Percentiles rank a stretch among this genome's conserved stretches.
These are phyloP conservation scores for Colletotrichum karsti DNA, from an alignment of 2,329 filamentous ascomycete species.

Conservation along the genomic window DNA sequence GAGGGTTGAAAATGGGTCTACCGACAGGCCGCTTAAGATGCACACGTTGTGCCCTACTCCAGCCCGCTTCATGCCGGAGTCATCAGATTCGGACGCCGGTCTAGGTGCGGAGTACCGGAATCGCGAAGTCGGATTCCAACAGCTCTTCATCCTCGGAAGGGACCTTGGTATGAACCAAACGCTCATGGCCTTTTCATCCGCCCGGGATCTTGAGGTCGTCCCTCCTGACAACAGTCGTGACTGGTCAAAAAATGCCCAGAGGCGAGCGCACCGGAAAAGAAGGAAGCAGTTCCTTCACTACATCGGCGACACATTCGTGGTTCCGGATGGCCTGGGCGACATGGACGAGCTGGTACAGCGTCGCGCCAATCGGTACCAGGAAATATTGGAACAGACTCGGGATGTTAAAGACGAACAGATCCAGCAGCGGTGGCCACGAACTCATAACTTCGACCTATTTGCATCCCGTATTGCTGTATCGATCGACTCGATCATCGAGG, in stretches of 20 bases:
- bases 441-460: constrained; percentile 20
- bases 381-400: not conserved
- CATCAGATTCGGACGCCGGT: not conserved
- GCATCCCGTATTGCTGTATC: constrained; percentile 25
- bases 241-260: not conserved
- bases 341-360: constrained; percentile 26
- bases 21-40: not conserved
- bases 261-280: constrained; percentile 14
- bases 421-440: constrained; percentile 25
- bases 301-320: constrained; percentile 25
- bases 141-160: constrained; percentile 22
- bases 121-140: constrained; percentile 16
- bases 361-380: constrained; percentile 10
- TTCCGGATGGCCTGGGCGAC: constrained; percentile 28
- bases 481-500: constrained; percentile 26
- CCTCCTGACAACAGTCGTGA: constrained; percentile 21
- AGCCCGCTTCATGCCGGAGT: not conserved
- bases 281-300: constrained; percentile 23
- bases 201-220: not conserved
- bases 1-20: not conserved
- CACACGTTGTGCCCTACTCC: constrained; percentile 21
- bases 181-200: constrained; percentile 13
- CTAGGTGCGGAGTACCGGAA: constrained; percentile 7
- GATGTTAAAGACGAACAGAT: not conserved
- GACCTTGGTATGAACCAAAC: constrained; percentile 21